Conservation (phyloP, 257 asterid species). For the Rehmannia glutinosa region DNA sequence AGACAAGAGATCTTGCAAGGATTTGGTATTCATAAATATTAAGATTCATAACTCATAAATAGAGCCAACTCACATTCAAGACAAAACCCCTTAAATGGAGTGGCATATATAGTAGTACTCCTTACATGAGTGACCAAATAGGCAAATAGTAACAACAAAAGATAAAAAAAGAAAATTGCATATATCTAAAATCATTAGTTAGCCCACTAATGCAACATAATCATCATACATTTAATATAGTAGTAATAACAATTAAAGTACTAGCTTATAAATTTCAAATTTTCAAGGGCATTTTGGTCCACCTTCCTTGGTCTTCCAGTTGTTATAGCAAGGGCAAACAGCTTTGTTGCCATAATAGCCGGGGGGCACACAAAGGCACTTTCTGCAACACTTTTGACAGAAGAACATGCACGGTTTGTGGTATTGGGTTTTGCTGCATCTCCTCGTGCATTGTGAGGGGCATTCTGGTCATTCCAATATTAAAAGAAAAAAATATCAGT, state of each 20-base stretch:
- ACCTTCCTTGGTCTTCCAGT: conserved; percentile 82
- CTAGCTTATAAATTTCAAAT: no score
- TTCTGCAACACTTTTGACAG: conserved; percentile 76
- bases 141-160: neutral
- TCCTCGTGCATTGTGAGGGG: conserved; percentile 54
- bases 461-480: conserved; percentile 55
- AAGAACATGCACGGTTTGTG: conserved; percentile 84
- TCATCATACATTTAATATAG: no score
- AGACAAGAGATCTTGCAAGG: neutral
- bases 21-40: neutral
- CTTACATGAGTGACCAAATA: neutral
- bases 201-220: no score
- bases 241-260: no score
- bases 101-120: conserved; percentile 2
- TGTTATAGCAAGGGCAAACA: conserved; percentile 83
- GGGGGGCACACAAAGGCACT: conserved; percentile 81
- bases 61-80: conserved; percentile 23
- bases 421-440: conserved; percentile 62
- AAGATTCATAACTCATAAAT: neutral
- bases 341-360: conserved; percentile 74
- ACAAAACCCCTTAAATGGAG: conserved; percentile 23
- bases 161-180: no score
- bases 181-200: no score
- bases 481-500: neutral
- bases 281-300: conserved; percentile 79